Conservation (phyloP, 805 yeast species). For the Teunomyces gatunensis region DNA sequence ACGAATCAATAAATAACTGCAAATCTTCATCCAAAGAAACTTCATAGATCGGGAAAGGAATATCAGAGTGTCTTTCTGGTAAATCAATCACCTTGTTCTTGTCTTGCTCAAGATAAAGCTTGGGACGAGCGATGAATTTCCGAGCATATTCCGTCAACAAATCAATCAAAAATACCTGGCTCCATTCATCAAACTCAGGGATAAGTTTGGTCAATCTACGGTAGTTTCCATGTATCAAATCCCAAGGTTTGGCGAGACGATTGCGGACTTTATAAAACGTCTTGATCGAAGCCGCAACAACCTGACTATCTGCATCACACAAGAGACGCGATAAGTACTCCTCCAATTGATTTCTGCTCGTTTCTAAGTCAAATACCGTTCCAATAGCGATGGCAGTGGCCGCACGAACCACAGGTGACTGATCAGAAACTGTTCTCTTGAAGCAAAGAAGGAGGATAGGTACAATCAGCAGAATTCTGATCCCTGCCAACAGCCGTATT, state of each 20-base stretch:
- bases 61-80: slow-evolving; percentile 39
- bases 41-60: slow-evolving; percentile 26
- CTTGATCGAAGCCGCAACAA: slow-evolving; percentile 66
- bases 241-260: slow-evolving; percentile 48
- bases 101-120: slow-evolving; percentile 29
- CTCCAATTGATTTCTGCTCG: slow-evolving; percentile 48
- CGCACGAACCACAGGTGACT: slow-evolving; percentile 73
- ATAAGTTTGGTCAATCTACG: slow-evolving; percentile 52
- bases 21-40: slow-evolving; percentile 56
- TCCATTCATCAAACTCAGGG: slow-evolving; percentile 66
- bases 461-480: slow-evolving; percentile 73
- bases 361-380: slow-evolving; percentile 42
- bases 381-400: slow-evolving; percentile 76
- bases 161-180: slow-evolving; percentile 59
- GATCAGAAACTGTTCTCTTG: slow-evolving; percentile 64
- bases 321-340: slow-evolving; percentile 52
- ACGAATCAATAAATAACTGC: slow-evolving; percentile 47
- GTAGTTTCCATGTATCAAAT: slow-evolving; percentile 68
- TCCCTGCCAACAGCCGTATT: slow-evolving; percentile 77
- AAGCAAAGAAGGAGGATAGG: slow-evolving; percentile 77
- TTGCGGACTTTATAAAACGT: slow-evolving; percentile 50
- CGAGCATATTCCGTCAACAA: slow-evolving; percentile 67
- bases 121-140: slow-evolving; percentile 56
- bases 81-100: slow-evolving; percentile 30
- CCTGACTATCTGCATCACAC: slow-evolving; percentile 63